phyloP scores from a whole-genome alignment of 805 yeast genomes.

The Zygosaccharomyces rouxii region DNA sequence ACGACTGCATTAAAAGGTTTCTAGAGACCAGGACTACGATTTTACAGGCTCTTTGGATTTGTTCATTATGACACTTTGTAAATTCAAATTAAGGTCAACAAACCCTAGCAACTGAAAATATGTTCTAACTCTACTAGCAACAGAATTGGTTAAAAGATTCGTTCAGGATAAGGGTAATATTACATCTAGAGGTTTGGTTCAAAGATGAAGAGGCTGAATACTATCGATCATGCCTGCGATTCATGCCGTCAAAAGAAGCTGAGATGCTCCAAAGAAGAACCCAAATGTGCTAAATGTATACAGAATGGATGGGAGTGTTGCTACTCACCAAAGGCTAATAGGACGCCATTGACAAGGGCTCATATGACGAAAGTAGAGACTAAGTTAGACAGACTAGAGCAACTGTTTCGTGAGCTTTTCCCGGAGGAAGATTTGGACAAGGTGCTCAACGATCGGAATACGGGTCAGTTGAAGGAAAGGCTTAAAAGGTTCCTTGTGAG shows the following conservation, averaged over 20 bases:
- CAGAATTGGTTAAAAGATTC: background rate
- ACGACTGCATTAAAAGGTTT: background rate
- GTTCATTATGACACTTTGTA: background rate
- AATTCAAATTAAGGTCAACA: background rate
- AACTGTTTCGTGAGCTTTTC: constrained; percentile 39
- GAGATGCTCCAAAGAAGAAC: constrained; percentile 74
- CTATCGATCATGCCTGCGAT: constrained; percentile 50
- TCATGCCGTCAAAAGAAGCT: constrained; percentile 77
- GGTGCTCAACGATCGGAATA: constrained; percentile 20
- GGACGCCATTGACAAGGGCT: constrained; percentile 79
- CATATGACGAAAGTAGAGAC: constrained; percentile 73
- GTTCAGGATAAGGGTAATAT: background rate
- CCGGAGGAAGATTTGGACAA: constrained; percentile 47
- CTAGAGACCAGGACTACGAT: background rate
- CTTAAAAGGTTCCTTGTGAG: constrained; percentile 10
- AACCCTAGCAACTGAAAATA: background rate
- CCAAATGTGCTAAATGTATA: constrained; percentile 70
- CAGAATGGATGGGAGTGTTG: constrained; percentile 70
- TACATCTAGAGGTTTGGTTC: background rate
- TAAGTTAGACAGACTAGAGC: constrained; percentile 45
- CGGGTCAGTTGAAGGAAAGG: constrained; percentile 3
- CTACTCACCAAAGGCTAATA: constrained; percentile 70
- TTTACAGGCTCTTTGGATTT: background rate
- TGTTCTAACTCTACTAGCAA: background rate
- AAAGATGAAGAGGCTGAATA: constrained; percentile 4